Evolutionary conservation across 345 rosid species (phyloP).

Genomic region (Tarenaya hassleriana): DNA sequence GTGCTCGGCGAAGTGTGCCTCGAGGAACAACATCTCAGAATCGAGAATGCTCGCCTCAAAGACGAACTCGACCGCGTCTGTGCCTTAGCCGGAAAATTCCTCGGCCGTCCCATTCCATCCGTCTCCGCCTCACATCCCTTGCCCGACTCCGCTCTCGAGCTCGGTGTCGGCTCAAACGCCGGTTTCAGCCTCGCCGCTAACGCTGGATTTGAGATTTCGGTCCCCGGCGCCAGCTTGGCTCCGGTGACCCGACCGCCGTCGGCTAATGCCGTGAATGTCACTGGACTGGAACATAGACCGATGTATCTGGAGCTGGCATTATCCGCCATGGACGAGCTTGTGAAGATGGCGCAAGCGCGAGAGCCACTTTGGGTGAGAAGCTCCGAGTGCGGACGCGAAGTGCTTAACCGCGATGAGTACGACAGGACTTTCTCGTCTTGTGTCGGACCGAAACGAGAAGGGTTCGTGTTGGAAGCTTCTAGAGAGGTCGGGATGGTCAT

Average conservation of each 20-base stretch:
- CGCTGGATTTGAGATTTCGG: slow-evolving; percentile 40
- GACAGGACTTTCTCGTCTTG: slow-evolving; percentile 50
- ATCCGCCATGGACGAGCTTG: slow-evolving; percentile 81
- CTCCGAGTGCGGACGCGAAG: slow-evolving; percentile 54
- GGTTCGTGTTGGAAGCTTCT: slow-evolving; percentile 76
- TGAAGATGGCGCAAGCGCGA: slow-evolving; percentile 71
- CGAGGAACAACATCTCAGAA: slow-evolving; percentile 81
- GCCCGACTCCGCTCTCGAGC: slow-evolving; percentile 71
- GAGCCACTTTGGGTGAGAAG: slow-evolving; percentile 72
- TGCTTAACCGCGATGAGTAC: slow-evolving; percentile 62
- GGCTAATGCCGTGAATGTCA: slow-evolving; percentile 22
- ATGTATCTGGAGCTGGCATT: slow-evolving; percentile 76
- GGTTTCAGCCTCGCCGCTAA: slow-evolving; percentile 8
- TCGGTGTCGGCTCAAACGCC: slow-evolving; percentile 46
- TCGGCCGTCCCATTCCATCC: slow-evolving; percentile 50
- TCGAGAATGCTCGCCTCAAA: slow-evolving; percentile 76
- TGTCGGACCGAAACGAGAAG: slow-evolving; percentile 56
- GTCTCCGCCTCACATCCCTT: slow-evolving; percentile 30
- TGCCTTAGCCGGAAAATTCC: slow-evolving; percentile 72
- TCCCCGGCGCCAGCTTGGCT: slow-evolving; percentile 26
- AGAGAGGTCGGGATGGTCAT: slow-evolving; percentile 76
- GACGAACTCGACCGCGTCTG: slow-evolving; percentile 90
- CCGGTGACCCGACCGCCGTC: slow-evolving; percentile 31
- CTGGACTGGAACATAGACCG: slow-evolving; percentile 51
- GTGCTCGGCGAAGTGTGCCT: slow-evolving; percentile 69